These are phyloP conservation scores for Metschnikowia bowlesiae DNA, from an alignment of 805 yeast species.

Conservation along the genomic window DNA sequence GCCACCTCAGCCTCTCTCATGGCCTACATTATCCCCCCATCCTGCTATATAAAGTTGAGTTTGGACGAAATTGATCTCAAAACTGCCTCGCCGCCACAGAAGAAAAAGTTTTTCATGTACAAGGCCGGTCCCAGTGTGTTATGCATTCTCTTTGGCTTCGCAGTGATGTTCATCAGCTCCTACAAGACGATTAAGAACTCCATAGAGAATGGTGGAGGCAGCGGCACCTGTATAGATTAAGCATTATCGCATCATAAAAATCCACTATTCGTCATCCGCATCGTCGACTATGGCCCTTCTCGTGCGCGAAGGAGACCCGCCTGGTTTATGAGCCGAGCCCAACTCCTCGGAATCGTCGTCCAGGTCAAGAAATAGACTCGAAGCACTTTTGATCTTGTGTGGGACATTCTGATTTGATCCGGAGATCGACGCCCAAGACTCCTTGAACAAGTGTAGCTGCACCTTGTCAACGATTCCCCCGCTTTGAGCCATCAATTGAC, in stretches of 20 bases:
- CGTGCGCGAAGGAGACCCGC: background rate
- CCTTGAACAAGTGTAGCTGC: slow-evolving; percentile 12
- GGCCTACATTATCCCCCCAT: slow-evolving; percentile 90
- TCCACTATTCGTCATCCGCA: slow-evolving; percentile 21
- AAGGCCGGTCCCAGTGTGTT: slow-evolving; percentile 54
- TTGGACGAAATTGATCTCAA: slow-evolving; percentile 35
- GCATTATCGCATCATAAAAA: slow-evolving; percentile 6
- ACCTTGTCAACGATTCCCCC: slow-evolving; percentile 36
- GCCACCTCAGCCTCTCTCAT: slow-evolving; percentile 88
- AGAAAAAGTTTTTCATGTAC: slow-evolving; percentile 23
- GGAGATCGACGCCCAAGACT: slow-evolving; percentile 14
- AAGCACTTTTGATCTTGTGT: slow-evolving; percentile 9
- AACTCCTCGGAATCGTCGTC: slow-evolving; percentile 8
- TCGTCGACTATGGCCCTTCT: slow-evolving; percentile 22
- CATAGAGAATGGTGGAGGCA: slow-evolving; percentile 33
- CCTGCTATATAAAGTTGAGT: slow-evolving; percentile 70
- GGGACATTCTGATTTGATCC: slow-evolving; percentile 4
- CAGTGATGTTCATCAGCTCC: slow-evolving; percentile 79
- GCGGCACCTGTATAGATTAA: slow-evolving; percentile 45
- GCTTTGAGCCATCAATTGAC: slow-evolving; percentile 30
- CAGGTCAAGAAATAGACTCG: slow-evolving; percentile 16
- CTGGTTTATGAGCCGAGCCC: background rate
- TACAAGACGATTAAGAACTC: slow-evolving; percentile 59
- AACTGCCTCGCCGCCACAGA: slow-evolving; percentile 18
- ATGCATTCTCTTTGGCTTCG: slow-evolving; percentile 67